phyloP scores from a whole-genome alignment of 2,329 filamentous ascomycete genomes.

The Neopestalotiopsis rosae region DNA sequence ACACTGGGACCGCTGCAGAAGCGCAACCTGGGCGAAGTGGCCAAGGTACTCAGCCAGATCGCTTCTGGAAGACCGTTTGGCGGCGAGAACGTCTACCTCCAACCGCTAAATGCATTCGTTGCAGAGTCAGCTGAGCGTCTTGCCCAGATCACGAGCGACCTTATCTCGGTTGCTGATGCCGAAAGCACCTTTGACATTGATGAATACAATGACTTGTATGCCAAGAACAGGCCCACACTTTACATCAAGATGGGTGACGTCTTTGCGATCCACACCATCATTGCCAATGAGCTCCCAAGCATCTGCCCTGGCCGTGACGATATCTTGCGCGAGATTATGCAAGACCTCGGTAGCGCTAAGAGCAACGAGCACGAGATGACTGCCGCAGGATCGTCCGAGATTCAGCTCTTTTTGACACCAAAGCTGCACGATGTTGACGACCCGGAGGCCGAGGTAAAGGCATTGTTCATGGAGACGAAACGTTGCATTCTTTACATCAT shows the following conservation, averaged over 20 bases:
- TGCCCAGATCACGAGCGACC: constrained; percentile 72
- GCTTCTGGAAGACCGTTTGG: constrained; percentile 89
- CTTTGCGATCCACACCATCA: constrained; percentile 90
- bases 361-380: constrained; percentile 94
- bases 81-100: constrained; percentile 92
- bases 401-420: constrained; percentile 87
- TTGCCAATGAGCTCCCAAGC: constrained; percentile 77
- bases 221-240: constrained; percentile 94
- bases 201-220: constrained; percentile 97
- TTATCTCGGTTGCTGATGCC: constrained; percentile 85
- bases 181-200: constrained; percentile 97
- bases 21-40: constrained; percentile 87
- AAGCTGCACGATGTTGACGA: constrained; percentile 91
- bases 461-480: constrained; percentile 98
- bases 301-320: constrained; percentile 86
- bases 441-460: constrained; percentile 89
- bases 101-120: constrained; percentile 92
- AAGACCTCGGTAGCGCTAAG: constrained; percentile 94
- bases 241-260: constrained; percentile 99
- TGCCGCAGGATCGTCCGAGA: constrained; percentile 84
- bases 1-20: constrained; percentile 90
- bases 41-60: constrained; percentile 89
- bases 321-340: constrained; percentile 86
- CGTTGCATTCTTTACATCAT: constrained; percentile 97
- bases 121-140: constrained; percentile 83